These are phyloP conservation scores for Datura wrightii DNA, from an alignment of 257 asterid species.

Conservation along the genomic window DNA sequence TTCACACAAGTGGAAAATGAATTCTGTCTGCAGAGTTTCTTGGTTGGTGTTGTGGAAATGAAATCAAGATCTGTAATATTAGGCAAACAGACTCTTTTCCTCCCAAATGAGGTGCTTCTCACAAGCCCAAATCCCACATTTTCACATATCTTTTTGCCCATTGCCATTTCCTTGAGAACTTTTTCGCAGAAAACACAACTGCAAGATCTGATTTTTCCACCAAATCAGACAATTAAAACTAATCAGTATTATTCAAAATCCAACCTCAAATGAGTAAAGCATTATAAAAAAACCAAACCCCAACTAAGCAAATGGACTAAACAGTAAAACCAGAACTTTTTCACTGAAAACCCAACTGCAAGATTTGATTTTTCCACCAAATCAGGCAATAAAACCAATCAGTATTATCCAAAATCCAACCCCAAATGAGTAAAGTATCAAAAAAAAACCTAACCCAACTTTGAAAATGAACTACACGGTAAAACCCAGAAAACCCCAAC, in stretches of 20 bases:
- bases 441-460: background rate
- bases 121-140: conserved; percentile 50
- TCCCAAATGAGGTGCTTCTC: conserved; percentile 68
- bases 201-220: conserved; percentile 41
- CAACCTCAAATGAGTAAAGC: background rate
- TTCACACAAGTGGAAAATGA: conserved; percentile 46
- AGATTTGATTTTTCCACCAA: conserved; percentile 40
- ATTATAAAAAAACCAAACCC: background rate
- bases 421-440: background rate
- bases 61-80: conserved; percentile 36
- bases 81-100: conserved; percentile 54
- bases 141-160: conserved; percentile 34
- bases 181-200: background rate
- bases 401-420: background rate
- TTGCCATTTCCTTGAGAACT: conserved; percentile 38
- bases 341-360: background rate
- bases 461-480: background rate
- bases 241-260: conserved; percentile 12
- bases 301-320: background rate
- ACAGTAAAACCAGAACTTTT: background rate
- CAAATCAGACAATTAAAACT: background rate
- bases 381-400: background rate
- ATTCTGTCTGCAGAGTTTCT: conserved; percentile 48
- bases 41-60: conserved; percentile 35
- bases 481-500: background rate